Evolutionary conservation across 2,329 filamentous ascomycete genomes (phyloP).

Genomic region (Fusarium sp.): DNA sequence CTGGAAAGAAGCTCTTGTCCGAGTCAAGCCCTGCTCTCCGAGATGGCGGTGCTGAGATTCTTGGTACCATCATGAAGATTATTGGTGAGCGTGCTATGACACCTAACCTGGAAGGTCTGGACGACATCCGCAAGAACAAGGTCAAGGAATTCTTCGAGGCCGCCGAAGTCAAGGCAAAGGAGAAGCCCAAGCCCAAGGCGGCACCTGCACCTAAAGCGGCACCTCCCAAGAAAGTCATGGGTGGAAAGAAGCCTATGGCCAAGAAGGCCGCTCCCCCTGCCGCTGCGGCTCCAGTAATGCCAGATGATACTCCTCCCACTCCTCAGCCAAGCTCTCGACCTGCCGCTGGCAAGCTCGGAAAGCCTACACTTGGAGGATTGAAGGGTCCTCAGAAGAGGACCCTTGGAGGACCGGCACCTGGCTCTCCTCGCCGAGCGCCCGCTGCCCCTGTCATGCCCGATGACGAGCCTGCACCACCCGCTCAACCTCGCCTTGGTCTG

Average conservation of each 20-base stretch:
- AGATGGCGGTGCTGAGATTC: constrained; percentile 88
- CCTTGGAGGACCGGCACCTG: constrained; percentile 60
- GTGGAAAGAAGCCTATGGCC: constrained; percentile 53
- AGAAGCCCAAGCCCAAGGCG: constrained; percentile 84
- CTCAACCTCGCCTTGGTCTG: constrained; percentile 70
- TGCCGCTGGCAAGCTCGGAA: constrained; percentile 62
- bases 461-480: constrained; percentile 68
- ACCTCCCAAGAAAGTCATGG: constrained; percentile 59
- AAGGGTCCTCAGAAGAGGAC: constrained; percentile 69
- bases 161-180: constrained; percentile 59
- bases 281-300: constrained; percentile 50
- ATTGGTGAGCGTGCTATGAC: constrained; percentile 97
- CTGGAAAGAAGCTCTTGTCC: constrained; percentile 86
- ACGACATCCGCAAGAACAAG: constrained; percentile 95
- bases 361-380: constrained; percentile 64
- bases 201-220: constrained; percentile 62
- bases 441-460: constrained; percentile 62
- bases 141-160: constrained; percentile 91
- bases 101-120: constrained; percentile 87
- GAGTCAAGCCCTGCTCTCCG: constrained; percentile 88
- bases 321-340: constrained; percentile 67
- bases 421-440: constrained; percentile 64
- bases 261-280: constrained; percentile 56
- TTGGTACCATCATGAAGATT: constrained; percentile 98
- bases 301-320: constrained; percentile 63